These are phyloP conservation scores for Oemleria cerasiformis DNA, from an alignment of 306 rosid species.

Conservation along the genomic window DNA sequence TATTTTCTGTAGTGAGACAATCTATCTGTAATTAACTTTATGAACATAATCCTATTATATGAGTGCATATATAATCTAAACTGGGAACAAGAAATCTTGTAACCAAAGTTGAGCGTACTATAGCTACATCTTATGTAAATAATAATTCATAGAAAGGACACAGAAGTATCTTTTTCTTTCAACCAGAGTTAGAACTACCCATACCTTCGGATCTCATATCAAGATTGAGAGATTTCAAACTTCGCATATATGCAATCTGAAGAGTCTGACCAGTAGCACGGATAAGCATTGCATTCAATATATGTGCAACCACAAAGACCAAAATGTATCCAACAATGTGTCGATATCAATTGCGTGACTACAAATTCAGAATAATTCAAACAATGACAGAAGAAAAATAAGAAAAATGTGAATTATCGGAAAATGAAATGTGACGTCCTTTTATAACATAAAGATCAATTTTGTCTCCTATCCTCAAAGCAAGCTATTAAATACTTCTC, in stretches of 20 bases:
- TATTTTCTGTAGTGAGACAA: not conserved
- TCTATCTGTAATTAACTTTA: not conserved
- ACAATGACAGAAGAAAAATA: not conserved
- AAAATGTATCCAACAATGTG: conserved; percentile 67
- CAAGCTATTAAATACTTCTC: not conserved
- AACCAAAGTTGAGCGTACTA: not conserved
- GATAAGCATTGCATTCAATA: conserved; percentile 62
- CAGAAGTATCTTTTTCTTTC: too few species aligned
- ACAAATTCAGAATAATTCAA: not conserved
- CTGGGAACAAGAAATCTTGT: not conserved
- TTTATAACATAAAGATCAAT: not conserved
- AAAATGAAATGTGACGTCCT: not conserved
- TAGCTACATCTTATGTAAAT: not conserved
- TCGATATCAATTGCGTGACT: conserved; percentile 38
- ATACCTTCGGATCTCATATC: conserved; percentile 41
- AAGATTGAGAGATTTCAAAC: conserved; percentile 53
- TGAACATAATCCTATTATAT: not conserved
- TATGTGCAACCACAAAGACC: conserved; percentile 80
- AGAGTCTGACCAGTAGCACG: conserved; percentile 65
- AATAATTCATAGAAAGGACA: not conserved
- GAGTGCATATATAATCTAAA: not conserved
- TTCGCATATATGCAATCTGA: conserved; percentile 47
- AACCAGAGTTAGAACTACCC: conserved; percentile 34
- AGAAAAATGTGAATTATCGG: not conserved
- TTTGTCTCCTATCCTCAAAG: too few species aligned